Conservation (phyloP, 2,329 filamentous ascomycete genomes). For the Penicillium decumbens region DNA sequence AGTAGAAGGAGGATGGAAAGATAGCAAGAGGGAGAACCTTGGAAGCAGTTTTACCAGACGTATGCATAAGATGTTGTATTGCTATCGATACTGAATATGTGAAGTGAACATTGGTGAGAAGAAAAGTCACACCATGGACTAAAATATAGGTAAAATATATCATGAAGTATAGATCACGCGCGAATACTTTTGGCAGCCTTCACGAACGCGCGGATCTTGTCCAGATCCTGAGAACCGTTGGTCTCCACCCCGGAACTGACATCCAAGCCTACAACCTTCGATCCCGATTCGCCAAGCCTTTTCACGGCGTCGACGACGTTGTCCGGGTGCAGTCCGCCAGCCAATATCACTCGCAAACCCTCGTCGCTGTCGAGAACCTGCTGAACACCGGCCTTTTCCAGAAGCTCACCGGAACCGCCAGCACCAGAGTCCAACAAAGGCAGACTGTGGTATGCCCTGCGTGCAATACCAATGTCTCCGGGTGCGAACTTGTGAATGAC, state of each 20-base stretch:
- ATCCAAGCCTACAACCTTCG: conserved; percentile 75
- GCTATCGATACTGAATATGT: neutral
- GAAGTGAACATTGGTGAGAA: conserved; percentile 3
- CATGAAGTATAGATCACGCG: conserved; percentile 15
- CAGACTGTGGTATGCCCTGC: conserved; percentile 74
- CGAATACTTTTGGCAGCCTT: conserved; percentile 60
- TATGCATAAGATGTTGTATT: neutral
- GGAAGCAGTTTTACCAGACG: neutral
- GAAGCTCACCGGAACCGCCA: conserved; percentile 72
- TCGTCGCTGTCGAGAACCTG: conserved; percentile 61
- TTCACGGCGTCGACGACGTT: conserved; percentile 68
- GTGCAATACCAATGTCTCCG: conserved; percentile 64
- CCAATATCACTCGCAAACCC: conserved; percentile 71
- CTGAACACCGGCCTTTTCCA: conserved; percentile 68
- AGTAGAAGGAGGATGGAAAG: too few species aligned
- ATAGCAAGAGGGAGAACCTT: too few species aligned
- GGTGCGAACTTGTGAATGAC: conserved; percentile 84
- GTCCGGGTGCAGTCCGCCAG: conserved; percentile 74
- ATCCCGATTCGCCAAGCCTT: conserved; percentile 56
- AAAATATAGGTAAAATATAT: neutral
- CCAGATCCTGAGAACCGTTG: conserved; percentile 71
- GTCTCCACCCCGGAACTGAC: conserved; percentile 92
- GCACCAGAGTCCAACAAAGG: conserved; percentile 82
- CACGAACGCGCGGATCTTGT: conserved; percentile 77
- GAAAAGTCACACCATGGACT: conserved; percentile 6